Percentiles rank a stretch among this genome's conserved stretches.
Evolutionary conservation across 768 basidiomycete genomes (phyloP).

Genomic region (Tubosaeta sp.): DNA sequence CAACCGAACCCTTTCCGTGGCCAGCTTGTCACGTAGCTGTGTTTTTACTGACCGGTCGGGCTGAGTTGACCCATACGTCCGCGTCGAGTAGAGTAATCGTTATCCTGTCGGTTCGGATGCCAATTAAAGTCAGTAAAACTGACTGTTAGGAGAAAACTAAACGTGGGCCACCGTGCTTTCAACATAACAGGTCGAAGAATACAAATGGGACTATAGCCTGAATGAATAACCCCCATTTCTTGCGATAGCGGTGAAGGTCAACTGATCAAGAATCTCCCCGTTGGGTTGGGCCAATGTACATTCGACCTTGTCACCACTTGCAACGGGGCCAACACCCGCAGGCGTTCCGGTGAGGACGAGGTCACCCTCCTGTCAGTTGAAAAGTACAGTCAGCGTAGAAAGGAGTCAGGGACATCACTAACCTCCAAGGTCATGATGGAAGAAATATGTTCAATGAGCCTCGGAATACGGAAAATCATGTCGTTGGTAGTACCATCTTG

Average conservation of each 20-base stretch:
- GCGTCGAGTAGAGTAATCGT: no score
- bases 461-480: slow-evolving; percentile 91
- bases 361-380: slow-evolving; percentile 69
- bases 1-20: no score
- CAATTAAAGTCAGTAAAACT: no score
- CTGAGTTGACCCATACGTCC: no score
- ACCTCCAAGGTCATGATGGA: slow-evolving; percentile 98
- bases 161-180: not conserved
- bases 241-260: slow-evolving; percentile 62
- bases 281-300: slow-evolving; percentile 59
- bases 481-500: slow-evolving; percentile 83
- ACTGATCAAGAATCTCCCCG: slow-evolving; percentile 53
- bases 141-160: no score
- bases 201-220: slow-evolving; percentile 17
- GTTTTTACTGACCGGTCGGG: no score
- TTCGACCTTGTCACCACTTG: slow-evolving; percentile 72
- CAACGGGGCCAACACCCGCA: slow-evolving; percentile 78
- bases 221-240: slow-evolving; percentile 71
- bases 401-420: slow-evolving; percentile 7
- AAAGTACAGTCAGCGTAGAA: not conserved
- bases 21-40: no score
- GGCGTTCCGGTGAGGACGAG: slow-evolving; percentile 92
- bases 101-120: no score
- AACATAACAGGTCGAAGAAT: not conserved
- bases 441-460: slow-evolving; percentile 84